Evolutionary conservation across 805 yeast genomes (phyloP).

Genomic region (Candida arabinofermentans): DNA sequence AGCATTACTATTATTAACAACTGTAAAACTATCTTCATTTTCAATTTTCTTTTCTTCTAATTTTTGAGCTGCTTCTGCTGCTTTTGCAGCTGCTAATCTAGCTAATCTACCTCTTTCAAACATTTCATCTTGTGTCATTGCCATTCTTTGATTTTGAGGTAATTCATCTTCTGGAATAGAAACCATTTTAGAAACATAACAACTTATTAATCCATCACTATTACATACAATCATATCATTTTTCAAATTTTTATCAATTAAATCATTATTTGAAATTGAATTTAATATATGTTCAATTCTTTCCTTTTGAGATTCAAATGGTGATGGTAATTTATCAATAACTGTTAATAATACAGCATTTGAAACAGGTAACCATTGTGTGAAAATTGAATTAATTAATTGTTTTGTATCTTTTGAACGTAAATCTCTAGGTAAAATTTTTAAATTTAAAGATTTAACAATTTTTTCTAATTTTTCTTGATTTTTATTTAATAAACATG

Average conservation of each 20-base stretch:
- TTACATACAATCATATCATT: constrained; percentile 66
- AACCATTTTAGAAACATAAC: constrained; percentile 85
- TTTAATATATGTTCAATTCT: constrained; percentile 67
- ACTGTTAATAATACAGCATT: constrained; percentile 81
- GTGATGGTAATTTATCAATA: constrained; percentile 82
- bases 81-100: constrained; percentile 62
- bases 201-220: constrained; percentile 58
- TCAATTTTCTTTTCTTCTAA: constrained; percentile 23
- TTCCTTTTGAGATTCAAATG: constrained; percentile 65
- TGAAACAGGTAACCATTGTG: constrained; percentile 94
- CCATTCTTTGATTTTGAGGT: constrained; percentile 49
- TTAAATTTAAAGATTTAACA: constrained; percentile 62
- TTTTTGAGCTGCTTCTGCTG: constrained; percentile 48
- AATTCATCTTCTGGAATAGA: constrained; percentile 80
- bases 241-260: constrained; percentile 46
- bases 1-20: constrained; percentile 4
- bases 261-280: constrained; percentile 46
- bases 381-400: constrained; percentile 62
- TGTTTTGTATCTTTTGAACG: constrained; percentile 71
- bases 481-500: constrained; percentile 60
- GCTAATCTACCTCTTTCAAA: constrained; percentile 61
- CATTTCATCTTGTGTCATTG: constrained; percentile 50
- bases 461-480: constrained; percentile 72
- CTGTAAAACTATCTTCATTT: constrained; percentile 14
- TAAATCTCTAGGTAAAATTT: constrained; percentile 69